A percentile compares a stretch with the other conserved stretches of the same genome.
These are phyloP conservation scores for Dryas drummondii DNA, from an alignment of 306 rosid species.

Conservation along the genomic window DNA sequence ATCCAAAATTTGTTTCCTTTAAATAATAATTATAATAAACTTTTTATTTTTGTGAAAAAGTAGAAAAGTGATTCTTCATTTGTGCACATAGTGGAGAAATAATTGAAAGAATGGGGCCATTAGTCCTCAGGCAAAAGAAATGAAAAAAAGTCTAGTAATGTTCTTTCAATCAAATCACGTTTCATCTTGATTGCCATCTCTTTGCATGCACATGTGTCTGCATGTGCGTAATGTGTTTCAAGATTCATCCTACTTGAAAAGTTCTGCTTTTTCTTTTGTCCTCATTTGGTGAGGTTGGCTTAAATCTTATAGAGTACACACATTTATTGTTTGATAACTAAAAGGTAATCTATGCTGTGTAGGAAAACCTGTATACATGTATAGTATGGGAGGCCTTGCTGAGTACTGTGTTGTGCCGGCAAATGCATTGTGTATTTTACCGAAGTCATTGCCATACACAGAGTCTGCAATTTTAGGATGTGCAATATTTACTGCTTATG, in stretches of 20 bases:
- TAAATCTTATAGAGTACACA: background rate
- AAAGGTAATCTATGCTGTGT: slow-evolving; percentile 29
- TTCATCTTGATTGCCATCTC: background rate
- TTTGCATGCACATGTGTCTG: background rate
- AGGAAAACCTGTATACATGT: slow-evolving; percentile 90
- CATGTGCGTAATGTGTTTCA: background rate
- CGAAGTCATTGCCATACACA: slow-evolving; percentile 69
- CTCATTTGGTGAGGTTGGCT: background rate
- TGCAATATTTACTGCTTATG: slow-evolving; percentile 98
- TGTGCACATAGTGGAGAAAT: background rate
- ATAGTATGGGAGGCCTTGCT: slow-evolving; percentile 98
- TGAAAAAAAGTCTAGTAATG: background rate
- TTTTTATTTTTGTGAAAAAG: background rate
- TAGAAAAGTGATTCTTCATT: background rate
- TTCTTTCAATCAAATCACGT: background rate
- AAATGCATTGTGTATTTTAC: slow-evolving; percentile 65
- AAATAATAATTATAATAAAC: background rate
- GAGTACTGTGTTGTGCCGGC: slow-evolving; percentile 96
- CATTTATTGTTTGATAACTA: slow-evolving; percentile 17
- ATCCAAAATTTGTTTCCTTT: background rate
- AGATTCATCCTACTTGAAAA: background rate
- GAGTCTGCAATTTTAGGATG: slow-evolving; percentile 96
- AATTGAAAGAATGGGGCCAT: background rate
- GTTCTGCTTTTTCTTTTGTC: slow-evolving; percentile 1
- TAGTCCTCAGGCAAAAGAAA: background rate